These are phyloP conservation scores for Trichoderma koningiopsis DNA, from an alignment of 2,329 filamentous ascomycete genomes.

Conservation along the genomic window DNA sequence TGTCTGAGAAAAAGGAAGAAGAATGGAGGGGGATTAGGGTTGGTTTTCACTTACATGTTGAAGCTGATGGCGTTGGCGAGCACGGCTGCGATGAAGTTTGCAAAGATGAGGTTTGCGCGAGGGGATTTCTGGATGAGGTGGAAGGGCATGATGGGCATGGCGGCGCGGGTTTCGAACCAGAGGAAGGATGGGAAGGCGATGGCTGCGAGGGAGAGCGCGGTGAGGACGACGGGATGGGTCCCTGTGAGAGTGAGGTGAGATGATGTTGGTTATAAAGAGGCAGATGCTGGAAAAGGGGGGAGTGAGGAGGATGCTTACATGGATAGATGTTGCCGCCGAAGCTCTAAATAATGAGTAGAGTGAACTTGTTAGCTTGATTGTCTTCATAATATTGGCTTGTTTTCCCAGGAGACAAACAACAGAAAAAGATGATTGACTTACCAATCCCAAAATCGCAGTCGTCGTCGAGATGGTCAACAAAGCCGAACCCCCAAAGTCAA, in stretches of 20 bases:
- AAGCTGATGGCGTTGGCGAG: constrained; percentile 60
- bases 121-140: constrained; percentile 53
- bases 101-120: constrained; percentile 59
- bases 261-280: not conserved
- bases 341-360: constrained; percentile 43
- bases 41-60: constrained; percentile 50
- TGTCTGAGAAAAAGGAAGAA: not conserved
- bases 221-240: constrained; percentile 60
- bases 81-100: constrained; percentile 55
- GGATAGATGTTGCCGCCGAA: constrained; percentile 65
- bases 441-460: constrained; percentile 61
- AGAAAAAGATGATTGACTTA: too few relatives aligned
- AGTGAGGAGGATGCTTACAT: constrained; percentile 43
- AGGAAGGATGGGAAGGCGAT: constrained; percentile 55
- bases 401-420: too few relatives aligned
- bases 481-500: constrained; percentile 59
- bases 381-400: not conserved
- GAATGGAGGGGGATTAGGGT: too few relatives aligned
- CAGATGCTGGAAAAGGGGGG: not conserved
- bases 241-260: constrained; percentile 37
- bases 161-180: constrained; percentile 52
- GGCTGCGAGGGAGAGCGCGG: constrained; percentile 51
- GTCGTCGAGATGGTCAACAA: constrained; percentile 56
- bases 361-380: not conserved
- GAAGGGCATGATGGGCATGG: constrained; percentile 63